phyloP scores from a whole-genome alignment of 169 alveolate genomes.

The Condylostoma magnum region DNA sequence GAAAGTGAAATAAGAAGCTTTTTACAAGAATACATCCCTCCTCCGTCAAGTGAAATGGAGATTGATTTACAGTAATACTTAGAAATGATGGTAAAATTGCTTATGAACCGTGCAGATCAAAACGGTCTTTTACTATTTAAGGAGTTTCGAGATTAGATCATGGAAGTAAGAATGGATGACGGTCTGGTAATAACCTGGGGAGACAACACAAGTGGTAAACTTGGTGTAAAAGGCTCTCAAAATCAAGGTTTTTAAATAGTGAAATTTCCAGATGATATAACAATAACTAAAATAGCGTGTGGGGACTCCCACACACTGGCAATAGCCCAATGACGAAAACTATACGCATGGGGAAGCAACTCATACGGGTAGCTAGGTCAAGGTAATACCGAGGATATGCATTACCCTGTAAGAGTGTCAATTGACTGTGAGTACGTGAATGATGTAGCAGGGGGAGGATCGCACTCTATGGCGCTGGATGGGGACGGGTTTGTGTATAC shows the following conservation, averaged over 20 bases:
- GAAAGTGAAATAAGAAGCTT: too few relatives aligned
- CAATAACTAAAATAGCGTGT: slow-evolving; percentile 49
- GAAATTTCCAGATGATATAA: neutral
- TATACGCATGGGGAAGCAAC: slow-evolving; percentile 65
- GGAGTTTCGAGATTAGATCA: slow-evolving; percentile 18
- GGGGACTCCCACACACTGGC: slow-evolving; percentile 69
- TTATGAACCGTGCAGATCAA: neutral
- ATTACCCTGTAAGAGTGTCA: neutral
- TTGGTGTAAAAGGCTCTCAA: neutral
- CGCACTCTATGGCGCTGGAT: slow-evolving; percentile 67
- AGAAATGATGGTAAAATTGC: slow-evolving; percentile 1
- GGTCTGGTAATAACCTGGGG: slow-evolving; percentile 34
- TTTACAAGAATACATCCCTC: too few relatives aligned
- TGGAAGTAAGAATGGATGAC: slow-evolving; percentile 14
- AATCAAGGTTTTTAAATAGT: neutral
- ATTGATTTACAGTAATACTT: neutral
- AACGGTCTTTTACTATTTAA: neutral
- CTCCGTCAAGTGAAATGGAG: neutral
- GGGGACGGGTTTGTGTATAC: slow-evolving; percentile 53
- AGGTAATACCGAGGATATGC: slow-evolving; percentile 30
- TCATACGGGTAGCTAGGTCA: slow-evolving; percentile 68
- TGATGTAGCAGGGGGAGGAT: slow-evolving; percentile 65
- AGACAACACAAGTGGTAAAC: slow-evolving; percentile 3
- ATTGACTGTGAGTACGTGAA: slow-evolving; percentile 31
- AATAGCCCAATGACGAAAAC: slow-evolving; percentile 53